These are phyloP conservation scores for Bromus sterilis DNA, from an alignment of 176 grass and related monocot genomes.

Conservation along the genomic window DNA sequence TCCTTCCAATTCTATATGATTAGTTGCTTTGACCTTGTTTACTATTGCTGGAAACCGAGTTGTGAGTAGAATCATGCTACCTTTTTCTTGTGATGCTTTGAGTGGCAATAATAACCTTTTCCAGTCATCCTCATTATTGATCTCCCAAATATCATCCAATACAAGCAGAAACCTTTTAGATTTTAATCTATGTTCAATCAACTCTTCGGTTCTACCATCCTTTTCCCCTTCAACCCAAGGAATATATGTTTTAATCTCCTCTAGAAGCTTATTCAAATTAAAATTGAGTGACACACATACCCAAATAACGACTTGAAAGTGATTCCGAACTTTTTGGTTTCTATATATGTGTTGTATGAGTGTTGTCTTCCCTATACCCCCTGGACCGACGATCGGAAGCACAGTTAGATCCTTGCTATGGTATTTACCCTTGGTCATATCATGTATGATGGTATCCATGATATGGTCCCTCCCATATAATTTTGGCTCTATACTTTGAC, in stretches of 20 bases:
- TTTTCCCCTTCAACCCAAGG: neutral
- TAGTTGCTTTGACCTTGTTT: too few species aligned
- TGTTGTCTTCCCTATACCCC: constrained; percentile 42
- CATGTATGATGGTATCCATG: neutral
- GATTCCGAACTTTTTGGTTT: neutral
- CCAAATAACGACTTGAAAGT: too few species aligned
- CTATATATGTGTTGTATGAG: constrained; percentile 21
- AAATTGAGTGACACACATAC: too few species aligned
- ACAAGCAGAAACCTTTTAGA: neutral
- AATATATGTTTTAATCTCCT: neutral
- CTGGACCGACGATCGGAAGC: constrained; percentile 29
- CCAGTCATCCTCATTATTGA: neutral
- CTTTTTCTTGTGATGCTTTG: neutral
- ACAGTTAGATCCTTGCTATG: neutral
- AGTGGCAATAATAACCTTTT: neutral
- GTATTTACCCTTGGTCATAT: neutral
- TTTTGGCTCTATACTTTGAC: neutral
- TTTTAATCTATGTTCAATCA: neutral
- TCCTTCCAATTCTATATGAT: neutral
- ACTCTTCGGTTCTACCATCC: neutral
- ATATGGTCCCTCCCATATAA: constrained; percentile 6
- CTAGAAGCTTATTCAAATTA: too few species aligned
- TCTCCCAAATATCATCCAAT: constrained; percentile 20
- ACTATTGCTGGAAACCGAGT: too few species aligned
- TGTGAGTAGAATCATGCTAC: constrained; percentile 13